Evolutionary conservation across 2,329 filamentous ascomycete species (phyloP), one percentile per base, ranked within the genome.

Genomic region (Botrytis byssoidea): DNA sequence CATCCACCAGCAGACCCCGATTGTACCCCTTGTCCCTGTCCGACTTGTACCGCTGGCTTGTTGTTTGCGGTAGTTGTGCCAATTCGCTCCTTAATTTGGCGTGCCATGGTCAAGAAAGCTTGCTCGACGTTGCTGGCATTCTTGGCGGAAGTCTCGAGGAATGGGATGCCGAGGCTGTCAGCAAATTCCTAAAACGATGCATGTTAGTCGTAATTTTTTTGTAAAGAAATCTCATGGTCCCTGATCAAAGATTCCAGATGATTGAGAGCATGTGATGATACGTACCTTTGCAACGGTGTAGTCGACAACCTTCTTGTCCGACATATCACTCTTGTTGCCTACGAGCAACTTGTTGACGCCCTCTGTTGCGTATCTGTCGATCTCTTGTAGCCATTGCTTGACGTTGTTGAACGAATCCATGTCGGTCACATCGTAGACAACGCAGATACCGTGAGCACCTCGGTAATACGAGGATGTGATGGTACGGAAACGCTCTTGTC

Each of bases 371-470:
- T 99, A 98, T 84, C 96, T 92, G 87, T 99, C 96, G 81, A 99
- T 99, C 87, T 99, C 96, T 85, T 99, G 96, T 76, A 99, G 90
- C 96, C 96, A 99, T 89, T 99, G 96, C 93, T 99, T 98, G 81
- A 99, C 96, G 87, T 98, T 99, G 91, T 99, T 98, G 93, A 99
- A 99, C 44, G 94, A 97, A 85, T 98, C 96, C 95, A 98, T 98
- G 84, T 99, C 96, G 79, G 96, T 99, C 82, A 99, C 96, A 91
- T 99, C 96, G 89, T 98, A 99, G 83, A 99, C 96, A 80, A 99
- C 95, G 86, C 96, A 99, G 86, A 99, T 99, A 81, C 96, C 96
- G 86, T 98, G 96, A 79, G 96, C 96, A 82, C 96, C 96, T 83
- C 96, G 94, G 89, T 99, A 99, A 90, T 99, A 99, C 76, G 96